Conservation (phyloP, 192 early-diverging fungal species). For the Jimgerdemannia lactiflua region DNA sequence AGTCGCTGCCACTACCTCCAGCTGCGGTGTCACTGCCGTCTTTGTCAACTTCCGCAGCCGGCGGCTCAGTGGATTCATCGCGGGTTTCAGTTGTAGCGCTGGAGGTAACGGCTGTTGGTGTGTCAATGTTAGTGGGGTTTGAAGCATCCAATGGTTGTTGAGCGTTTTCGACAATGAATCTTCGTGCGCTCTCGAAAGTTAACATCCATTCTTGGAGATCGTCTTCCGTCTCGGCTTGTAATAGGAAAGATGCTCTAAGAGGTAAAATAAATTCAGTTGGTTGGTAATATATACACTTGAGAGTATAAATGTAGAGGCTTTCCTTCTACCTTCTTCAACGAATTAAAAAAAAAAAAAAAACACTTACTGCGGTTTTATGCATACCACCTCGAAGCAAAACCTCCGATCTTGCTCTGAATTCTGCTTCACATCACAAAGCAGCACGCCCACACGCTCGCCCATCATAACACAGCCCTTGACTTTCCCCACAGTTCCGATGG, state of each 20-base stretch:
- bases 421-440: constrained; percentile 52
- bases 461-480: constrained; percentile 14
- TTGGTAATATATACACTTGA: background rate
- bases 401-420: constrained; percentile 58
- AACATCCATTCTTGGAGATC: constrained; percentile 67
- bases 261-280: background rate
- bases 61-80: no score
- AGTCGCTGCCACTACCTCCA: no score
- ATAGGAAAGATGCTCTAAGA: constrained; percentile 33
- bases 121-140: no score
- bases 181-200: constrained; percentile 59
- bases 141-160: no score
- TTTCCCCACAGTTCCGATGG: constrained; percentile 38
- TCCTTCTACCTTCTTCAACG: no score
- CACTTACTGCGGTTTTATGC: constrained; percentile 49
- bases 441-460: constrained; percentile 51
- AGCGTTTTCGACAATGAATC: constrained; percentile 15
- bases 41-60: no score
- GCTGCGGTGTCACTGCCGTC: no score
- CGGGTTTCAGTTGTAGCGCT: no score
- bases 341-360: constrained; percentile 24
- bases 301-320: no score
- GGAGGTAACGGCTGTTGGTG: no score
- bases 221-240: constrained; percentile 69
- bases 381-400: constrained; percentile 70